phyloP scores from a whole-genome alignment of 179 eudicot species.

The Gypsophila paniculata region DNA sequence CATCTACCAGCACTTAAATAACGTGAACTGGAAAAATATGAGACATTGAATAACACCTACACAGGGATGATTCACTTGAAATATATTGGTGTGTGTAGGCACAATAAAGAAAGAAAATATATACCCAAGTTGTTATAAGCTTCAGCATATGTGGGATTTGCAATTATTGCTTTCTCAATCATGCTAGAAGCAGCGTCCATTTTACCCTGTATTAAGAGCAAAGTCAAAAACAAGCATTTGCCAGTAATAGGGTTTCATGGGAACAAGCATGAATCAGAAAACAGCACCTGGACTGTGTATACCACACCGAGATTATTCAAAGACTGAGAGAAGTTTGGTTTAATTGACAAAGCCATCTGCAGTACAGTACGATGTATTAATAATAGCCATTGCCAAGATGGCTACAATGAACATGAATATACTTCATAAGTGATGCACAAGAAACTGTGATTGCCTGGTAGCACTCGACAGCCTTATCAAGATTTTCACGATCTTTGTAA shows the following conservation, averaged over 20 bases:
- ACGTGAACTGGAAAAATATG: background rate
- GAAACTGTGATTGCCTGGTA: slow-evolving; percentile 63
- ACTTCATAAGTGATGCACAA: slow-evolving; percentile 16
- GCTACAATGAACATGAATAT: slow-evolving; percentile 12
- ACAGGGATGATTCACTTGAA: background rate
- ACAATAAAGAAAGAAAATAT: slow-evolving; percentile 18
- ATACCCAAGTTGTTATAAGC: slow-evolving; percentile 96
- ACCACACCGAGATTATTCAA: slow-evolving; percentile 98
- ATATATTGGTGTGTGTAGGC: background rate
- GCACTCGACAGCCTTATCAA: slow-evolving; percentile 98
- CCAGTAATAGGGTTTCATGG: background rate
- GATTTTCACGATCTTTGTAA: slow-evolving; percentile 98
- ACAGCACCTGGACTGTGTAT: slow-evolving; percentile 86
- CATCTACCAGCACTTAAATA: background rate
- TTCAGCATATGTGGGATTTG: slow-evolving; percentile 97
- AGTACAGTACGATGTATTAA: slow-evolving; percentile 19
- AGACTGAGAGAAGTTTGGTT: slow-evolving; percentile 96
- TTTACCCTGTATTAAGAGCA: slow-evolving; percentile 59
- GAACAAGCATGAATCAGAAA: slow-evolving; percentile 15
- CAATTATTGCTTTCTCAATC: slow-evolving; percentile 97
- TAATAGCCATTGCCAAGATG: slow-evolving; percentile 15
- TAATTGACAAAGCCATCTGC: slow-evolving; percentile 92
- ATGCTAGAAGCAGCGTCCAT: slow-evolving; percentile 99
- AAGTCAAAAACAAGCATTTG: slow-evolving; percentile 22
- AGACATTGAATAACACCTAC: background rate